Evolutionary conservation across 2,329 filamentous ascomycete genomes (phyloP).

Genomic region (Phaeosphaeriaceae sp.): DNA sequence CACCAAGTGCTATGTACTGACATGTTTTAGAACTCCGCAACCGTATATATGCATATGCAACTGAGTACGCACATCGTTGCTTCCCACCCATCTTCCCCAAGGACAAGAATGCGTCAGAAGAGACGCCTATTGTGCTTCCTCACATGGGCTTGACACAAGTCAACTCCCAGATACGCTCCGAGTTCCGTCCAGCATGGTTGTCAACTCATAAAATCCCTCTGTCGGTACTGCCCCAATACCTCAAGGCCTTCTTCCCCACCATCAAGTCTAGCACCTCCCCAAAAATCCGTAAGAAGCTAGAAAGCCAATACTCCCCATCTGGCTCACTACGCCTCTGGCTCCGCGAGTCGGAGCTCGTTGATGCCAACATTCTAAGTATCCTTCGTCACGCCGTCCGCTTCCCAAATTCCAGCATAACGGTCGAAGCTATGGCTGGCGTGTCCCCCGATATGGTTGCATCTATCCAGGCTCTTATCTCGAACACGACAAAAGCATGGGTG

Average conservation of each 20-base stretch:
- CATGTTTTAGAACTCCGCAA: conserved; percentile 33
- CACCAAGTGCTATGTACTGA: conserved; percentile 5
- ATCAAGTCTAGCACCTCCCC: neutral
- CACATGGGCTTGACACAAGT: conserved; percentile 30
- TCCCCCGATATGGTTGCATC: neutral
- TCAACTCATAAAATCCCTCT: conserved; percentile 26
- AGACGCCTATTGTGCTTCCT: conserved; percentile 11
- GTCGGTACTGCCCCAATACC: conserved; percentile 18
- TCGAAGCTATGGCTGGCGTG: neutral
- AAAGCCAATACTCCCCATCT: conserved; percentile 6
- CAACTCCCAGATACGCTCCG: conserved; percentile 27
- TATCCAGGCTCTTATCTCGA: conserved; percentile 19
- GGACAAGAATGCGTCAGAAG: neutral
- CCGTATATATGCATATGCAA: conserved; percentile 28
- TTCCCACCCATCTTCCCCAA: conserved; percentile 22
- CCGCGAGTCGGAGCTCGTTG: conserved; percentile 7
- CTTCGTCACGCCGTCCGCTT: conserved; percentile 26
- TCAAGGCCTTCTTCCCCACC: conserved; percentile 28
- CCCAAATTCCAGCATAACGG: conserved; percentile 15
- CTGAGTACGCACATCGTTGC: conserved; percentile 10
- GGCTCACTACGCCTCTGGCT: conserved; percentile 22
- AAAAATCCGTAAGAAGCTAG: conserved; percentile 5
- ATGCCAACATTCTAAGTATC: conserved; percentile 17
- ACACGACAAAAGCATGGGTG: conserved; percentile 20
- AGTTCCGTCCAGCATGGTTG: conserved; percentile 37